Evolutionary conservation across 176 grass and related monocot genomes (phyloP), one percentile per base, ranked within the genome.

Genomic region (barley (Hordeum vulgare)): DNA sequence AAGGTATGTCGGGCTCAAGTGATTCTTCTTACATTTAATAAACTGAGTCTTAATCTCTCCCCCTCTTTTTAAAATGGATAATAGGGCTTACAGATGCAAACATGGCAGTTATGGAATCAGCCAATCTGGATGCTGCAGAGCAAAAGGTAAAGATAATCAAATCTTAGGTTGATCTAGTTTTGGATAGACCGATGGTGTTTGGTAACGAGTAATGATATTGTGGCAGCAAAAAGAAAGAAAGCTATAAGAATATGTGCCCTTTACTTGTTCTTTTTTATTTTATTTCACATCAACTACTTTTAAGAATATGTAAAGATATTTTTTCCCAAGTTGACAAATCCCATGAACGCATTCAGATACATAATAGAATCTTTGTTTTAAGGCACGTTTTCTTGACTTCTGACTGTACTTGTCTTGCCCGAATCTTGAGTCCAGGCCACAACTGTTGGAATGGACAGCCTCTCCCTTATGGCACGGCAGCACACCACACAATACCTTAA

Each of bases 71-170:
- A 9, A 28, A 49, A 76, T 66, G 44, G 42, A 65, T 62, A 74
- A 49, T 42, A 44, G 57, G 20, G 27, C 40, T 25, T 51, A 18
- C 17, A n/a, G 15, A 65, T 76, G n/a, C 60, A 76, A 56, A 35
- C 72, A 84, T 56, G n/a, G 72, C 9, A 67, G 17, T 41, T 40
- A n/a, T 31, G 21, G 4, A 41, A 84, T 77, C 1, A 7, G 2
- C 31, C 51, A 20, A 33, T 74, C 39, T 45, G 36, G 10, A 40
- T 84, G 61, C 61, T 67, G 61, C 44, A 31, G 23, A 40, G 33
- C 12, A 67, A 34, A 53, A 75, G 72, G 70, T 73, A 73, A 73
- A 45, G 69, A 72, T 72, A 72, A 72, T 72, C 12, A 45, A 44
- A 45, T 17, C 40, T 72, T 12, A 3, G 23, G 7, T 72, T 49